Conservation (phyloP, 345 rosid genomes). For the Camelina sativa region DNA sequence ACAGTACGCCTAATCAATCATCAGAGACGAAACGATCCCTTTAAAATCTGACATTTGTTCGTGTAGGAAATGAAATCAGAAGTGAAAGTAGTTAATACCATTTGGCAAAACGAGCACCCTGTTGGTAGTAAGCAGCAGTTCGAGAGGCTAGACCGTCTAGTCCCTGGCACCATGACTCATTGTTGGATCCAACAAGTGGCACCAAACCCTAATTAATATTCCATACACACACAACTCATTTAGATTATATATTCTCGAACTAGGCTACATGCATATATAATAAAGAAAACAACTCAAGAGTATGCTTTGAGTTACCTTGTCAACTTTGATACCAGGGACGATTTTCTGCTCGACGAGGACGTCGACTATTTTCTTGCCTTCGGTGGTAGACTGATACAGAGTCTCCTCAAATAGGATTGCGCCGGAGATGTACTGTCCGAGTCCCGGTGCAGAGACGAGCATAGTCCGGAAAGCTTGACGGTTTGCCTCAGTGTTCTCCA, state of each 20-base stretch:
- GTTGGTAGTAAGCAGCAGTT: constrained; percentile 96
- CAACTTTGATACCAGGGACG: constrained; percentile 97
- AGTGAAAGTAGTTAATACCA: constrained; percentile 53
- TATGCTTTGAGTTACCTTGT: constrained; percentile 60
- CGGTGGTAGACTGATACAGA: constrained; percentile 85
- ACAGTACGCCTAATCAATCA: constrained; percentile 81
- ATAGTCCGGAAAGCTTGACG: constrained; percentile 96
- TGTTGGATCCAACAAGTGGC: constrained; percentile 86
- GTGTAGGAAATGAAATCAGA: constrained; percentile 18
- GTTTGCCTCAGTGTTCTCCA: constrained; percentile 96
- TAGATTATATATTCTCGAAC: constrained; percentile 2
- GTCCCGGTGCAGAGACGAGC: constrained; percentile 79
- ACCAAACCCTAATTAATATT: constrained; percentile 85
- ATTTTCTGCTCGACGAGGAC: constrained; percentile 87
- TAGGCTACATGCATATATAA: constrained; percentile 15
- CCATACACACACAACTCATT: constrained; percentile 11
- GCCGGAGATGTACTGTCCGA: constrained; percentile 86
- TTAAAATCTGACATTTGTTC: neutral
- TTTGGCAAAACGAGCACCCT: constrained; percentile 99
- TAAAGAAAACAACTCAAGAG: neutral
- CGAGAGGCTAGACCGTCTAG: constrained; percentile 96
- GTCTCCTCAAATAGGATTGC: constrained; percentile 98
- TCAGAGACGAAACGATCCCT: constrained; percentile 13
- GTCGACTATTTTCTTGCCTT: constrained; percentile 92
- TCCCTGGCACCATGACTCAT: constrained; percentile 99